These are phyloP conservation scores for Elsinoe arachidis DNA, from an alignment of 2,329 filamentous ascomycete genomes.

Conservation along the genomic window DNA sequence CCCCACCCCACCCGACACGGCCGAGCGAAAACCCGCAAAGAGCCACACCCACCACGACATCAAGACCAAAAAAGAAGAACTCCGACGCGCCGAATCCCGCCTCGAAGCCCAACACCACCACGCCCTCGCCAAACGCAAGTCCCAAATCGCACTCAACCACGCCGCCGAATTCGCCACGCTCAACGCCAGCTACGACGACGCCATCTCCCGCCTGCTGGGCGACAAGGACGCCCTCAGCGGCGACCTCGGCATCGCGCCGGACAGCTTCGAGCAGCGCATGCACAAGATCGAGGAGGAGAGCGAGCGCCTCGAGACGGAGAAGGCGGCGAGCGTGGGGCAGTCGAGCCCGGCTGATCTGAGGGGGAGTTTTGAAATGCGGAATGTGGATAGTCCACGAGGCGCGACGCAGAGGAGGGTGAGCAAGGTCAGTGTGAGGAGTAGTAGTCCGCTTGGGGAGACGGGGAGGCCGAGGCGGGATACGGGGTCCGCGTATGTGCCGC, in stretches of 20 bases:
- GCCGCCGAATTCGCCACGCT: slow-evolving; percentile 27
- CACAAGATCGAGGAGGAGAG: slow-evolving; percentile 22
- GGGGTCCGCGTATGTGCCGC: neutral
- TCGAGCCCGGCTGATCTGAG: neutral
- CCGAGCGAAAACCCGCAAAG: neutral
- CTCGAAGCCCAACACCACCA: slow-evolving; percentile 28
- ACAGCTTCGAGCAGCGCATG: slow-evolving; percentile 26
- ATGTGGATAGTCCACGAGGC: neutral
- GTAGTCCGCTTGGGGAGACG: neutral
- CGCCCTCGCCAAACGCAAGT: slow-evolving; percentile 27
- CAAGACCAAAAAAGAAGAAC: neutral
- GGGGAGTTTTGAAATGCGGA: neutral
- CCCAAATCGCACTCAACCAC: slow-evolving; percentile 29
- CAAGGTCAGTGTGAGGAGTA: neutral
- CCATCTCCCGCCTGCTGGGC: slow-evolving; percentile 24
- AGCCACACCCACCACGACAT: neutral
- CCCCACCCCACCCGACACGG: neutral
- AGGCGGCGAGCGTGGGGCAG: slow-evolving; percentile 15
- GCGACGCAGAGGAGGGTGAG: neutral
- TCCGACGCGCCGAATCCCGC: slow-evolving; percentile 22
- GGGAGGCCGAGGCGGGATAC: neutral
- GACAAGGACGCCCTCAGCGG: slow-evolving; percentile 24
- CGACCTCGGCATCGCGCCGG: slow-evolving; percentile 26
- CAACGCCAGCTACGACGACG: slow-evolving; percentile 28
- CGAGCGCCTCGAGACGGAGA: slow-evolving; percentile 21